Percentiles rank a stretch among this genome's conserved stretches.
Evolutionary conservation across 78 protist species (phyloP).

Genomic region (Dictyostelium intermedium): DNA sequence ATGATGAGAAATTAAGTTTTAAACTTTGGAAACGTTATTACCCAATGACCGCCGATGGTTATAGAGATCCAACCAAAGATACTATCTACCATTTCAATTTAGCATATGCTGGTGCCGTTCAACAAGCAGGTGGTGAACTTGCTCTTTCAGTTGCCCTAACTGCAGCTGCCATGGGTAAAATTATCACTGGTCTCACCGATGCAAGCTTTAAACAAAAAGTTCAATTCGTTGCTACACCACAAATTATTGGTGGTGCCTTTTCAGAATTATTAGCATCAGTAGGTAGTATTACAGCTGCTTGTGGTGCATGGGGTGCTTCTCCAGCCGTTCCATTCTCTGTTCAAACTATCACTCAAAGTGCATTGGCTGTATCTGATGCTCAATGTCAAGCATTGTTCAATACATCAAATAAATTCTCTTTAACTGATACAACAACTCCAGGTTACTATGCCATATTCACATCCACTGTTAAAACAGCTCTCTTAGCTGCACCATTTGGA

Average conservation of each 20-base stretch:
- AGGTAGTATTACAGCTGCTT: not conserved
- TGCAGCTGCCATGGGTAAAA: not conserved
- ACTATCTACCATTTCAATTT: slow-evolving; percentile 48
- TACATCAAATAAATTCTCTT: not conserved
- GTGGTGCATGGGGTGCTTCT: not conserved
- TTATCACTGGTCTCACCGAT: not conserved
- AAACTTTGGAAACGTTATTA: slow-evolving; percentile 29
- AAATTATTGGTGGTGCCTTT: not conserved
- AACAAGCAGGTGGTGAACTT: not conserved
- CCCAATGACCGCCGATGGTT: not conserved
- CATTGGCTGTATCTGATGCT: not conserved
- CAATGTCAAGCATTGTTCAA: not conserved
- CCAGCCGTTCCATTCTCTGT: not conserved
- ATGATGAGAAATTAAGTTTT: slow-evolving; percentile 4
- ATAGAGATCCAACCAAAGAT: slow-evolving; percentile 22
- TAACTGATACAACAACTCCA: not conserved
- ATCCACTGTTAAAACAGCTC: too few species aligned
- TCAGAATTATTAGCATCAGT: not conserved
- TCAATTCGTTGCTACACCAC: not conserved
- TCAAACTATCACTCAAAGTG: not conserved
- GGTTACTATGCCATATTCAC: not conserved
- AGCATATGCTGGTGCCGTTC: slow-evolving; percentile 19
- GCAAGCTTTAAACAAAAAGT: not conserved
- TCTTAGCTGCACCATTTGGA: not conserved
- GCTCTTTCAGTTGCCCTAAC: not conserved